Base-by-base conservation (phyloP, 106 monocot species). In the Amphibolis antarctica region DNA sequence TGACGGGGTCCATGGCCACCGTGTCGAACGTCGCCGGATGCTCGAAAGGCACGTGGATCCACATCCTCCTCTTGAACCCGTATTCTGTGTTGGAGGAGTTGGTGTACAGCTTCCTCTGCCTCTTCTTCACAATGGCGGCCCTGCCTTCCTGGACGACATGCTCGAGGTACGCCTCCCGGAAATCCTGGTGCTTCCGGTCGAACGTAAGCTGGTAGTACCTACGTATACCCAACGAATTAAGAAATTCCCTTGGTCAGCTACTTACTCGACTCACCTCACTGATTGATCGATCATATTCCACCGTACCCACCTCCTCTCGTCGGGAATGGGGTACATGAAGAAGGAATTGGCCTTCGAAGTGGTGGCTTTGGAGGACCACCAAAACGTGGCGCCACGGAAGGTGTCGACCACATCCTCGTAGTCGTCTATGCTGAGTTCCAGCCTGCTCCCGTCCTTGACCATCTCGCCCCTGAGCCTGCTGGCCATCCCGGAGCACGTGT, bases 401-500 rank as follows among this genome's bases (percentile, higher is more conserved):
- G 31, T 46, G 59, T 77, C 76, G n/a, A n/a, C 22, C 28, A 77
- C 45, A 56, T 71, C 65, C 65, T 71, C 69, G 26, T 65, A 1
- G 23, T 70, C 65, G 23, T 66, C 72, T 66, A 89, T 82, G 62
- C 67, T 69, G 15, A 89, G 55, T 28, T 71, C 19, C 29, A 89
- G 49, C 14, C 44, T 46, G 29, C 26, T 27, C 62, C 70, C 63
- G 54, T 75, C 76, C 7, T 46, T 55, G 53, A 66, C 77, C 12
- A 78, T 20, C 21, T 89, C 85, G 10, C 79, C 89, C 66, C 53
- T 76, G 52, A 85, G 72, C 11, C 54, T 62, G 24, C 59, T 57
- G 1, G 89, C 79, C 15, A 6, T 21, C 5, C 30, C 49, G 17
- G 82, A 52, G 75, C 66, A 75, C 24, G 72, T 62, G 26, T 65